A percentile compares a stretch with the other conserved stretches of the same genome.
Conservation (phyloP, 345 rosid genomes). For the Sonneratia caseolaris region DNA sequence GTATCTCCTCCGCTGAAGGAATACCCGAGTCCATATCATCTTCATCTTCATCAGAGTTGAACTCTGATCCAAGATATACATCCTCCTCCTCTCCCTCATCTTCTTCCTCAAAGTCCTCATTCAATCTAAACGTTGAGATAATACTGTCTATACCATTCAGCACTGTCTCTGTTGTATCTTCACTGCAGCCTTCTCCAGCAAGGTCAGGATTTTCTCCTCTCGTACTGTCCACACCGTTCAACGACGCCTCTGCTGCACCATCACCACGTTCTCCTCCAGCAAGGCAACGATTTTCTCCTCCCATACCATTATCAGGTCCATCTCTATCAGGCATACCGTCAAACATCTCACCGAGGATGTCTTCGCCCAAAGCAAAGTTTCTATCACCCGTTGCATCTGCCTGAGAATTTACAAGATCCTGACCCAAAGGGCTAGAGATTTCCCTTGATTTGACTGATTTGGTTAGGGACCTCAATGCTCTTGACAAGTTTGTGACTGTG, state of each 20-base stretch:
- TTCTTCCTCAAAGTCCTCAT: conserved; percentile 18
- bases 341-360: not conserved
- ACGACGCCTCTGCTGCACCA: not conserved
- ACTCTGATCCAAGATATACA: not conserved
- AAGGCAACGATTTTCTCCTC: not conserved
- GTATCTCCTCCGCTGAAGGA: conserved; percentile 62
- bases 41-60: conserved; percentile 2
- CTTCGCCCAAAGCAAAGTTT: not conserved
- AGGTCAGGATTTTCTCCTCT: not conserved
- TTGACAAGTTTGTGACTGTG: conserved; percentile 51
- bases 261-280: not conserved
- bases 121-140: conserved; percentile 22
- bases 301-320: not conserved
- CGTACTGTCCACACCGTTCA: conserved; percentile 17
- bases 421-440: not conserved
- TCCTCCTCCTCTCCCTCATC: conserved; percentile 10
- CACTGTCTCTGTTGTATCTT: not conserved
- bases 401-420: not conserved
- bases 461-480: conserved; percentile 23
- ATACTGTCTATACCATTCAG: conserved; percentile 22
- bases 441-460: not conserved
- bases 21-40: conserved; percentile 16
- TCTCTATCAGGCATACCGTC: not conserved
- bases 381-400: not conserved
- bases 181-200: not conserved